Conservation (phyloP, 148 eudicot genomes). For the Chenopodium formosanum region DNA sequence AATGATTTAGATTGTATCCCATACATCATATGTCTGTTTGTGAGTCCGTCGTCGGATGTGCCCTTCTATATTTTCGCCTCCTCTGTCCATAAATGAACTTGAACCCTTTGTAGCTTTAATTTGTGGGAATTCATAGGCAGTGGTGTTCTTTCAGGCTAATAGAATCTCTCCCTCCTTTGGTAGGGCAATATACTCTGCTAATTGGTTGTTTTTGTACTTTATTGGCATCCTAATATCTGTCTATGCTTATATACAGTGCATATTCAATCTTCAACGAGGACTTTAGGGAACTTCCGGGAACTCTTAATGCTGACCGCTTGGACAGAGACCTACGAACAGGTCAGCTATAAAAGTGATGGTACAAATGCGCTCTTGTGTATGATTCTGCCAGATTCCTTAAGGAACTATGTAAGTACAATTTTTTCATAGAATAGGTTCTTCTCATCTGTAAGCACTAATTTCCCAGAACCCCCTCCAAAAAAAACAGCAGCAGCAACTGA, state of each 20-base stretch:
- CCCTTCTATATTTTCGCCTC: not conserved
- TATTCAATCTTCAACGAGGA: constrained; percentile 96
- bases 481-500: not conserved
- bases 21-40: not conserved
- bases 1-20: not conserved
- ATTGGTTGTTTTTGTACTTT: not conserved
- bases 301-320: constrained; percentile 85
- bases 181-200: not conserved
- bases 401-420: not conserved
- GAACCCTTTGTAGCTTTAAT: not conserved
- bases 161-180: not conserved
- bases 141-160: not conserved
- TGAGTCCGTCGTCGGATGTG: not conserved
- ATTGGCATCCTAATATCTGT: not conserved
- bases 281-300: constrained; percentile 96
- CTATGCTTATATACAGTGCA: constrained; percentile 52
- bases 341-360: constrained; percentile 52
- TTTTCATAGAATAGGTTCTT: not conserved
- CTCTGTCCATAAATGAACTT: not conserved
- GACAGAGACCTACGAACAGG: constrained; percentile 92
- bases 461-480: not conserved
- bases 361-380: not conserved
- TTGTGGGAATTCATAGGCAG: not conserved
- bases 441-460: not conserved
- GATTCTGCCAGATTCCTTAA: not conserved